These are phyloP conservation scores for Tephrocybe sp. DNA, from an alignment of 768 basidiomycete genomes.

Conservation along the genomic window DNA sequence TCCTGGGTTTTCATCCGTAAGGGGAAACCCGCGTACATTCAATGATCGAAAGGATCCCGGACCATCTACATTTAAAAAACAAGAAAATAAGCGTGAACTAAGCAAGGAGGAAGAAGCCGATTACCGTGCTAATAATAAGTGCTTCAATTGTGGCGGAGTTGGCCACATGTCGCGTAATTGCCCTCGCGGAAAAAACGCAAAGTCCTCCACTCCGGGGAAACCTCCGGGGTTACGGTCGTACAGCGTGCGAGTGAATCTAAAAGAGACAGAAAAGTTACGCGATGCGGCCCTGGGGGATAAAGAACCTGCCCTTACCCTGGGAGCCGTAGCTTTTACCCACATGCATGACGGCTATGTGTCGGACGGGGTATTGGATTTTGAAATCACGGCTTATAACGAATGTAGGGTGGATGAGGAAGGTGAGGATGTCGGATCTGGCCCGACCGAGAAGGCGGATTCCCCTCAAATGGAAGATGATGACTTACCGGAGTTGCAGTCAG, in stretches of 20 bases:
- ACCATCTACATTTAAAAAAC: background rate
- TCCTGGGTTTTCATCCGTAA: too few species aligned
- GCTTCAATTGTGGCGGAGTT: too few species aligned
- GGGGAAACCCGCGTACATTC: background rate
- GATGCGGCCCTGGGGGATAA: constrained; percentile 2
- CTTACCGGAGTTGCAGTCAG: too few species aligned
- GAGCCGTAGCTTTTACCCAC: background rate
- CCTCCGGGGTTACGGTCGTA: background rate
- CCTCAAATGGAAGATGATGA: too few species aligned
- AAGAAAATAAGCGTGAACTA: background rate
- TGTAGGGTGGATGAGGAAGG: too few species aligned
- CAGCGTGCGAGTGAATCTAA: background rate
- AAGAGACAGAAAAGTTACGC: background rate
- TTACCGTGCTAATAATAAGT: background rate
- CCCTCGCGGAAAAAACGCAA: background rate
- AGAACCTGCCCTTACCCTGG: background rate
- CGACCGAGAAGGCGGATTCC: too few species aligned
- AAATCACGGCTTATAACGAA: too few species aligned
- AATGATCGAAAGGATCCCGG: too few species aligned
- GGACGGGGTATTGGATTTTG: too few species aligned
- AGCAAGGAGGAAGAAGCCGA: background rate
- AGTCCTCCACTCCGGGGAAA: background rate
- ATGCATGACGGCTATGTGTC: too few species aligned
- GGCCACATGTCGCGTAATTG: constrained; percentile 8
- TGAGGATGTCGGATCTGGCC: too few species aligned